Evolutionary conservation across 345 rosid species (phyloP).

Genomic region (Nephelium lappaceum): DNA sequence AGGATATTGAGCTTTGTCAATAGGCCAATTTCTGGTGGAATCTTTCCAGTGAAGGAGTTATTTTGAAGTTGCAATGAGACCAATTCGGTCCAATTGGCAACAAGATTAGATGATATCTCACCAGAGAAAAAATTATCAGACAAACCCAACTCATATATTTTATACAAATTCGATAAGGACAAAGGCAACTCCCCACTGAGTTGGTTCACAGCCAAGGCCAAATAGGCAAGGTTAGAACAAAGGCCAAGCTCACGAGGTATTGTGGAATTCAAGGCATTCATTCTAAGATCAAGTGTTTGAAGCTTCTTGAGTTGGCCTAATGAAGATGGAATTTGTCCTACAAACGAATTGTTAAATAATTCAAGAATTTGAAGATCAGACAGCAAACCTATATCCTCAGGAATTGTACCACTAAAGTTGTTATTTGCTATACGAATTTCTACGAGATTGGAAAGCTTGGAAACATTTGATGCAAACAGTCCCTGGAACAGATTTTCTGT

Average conservation of each 20-base stretch:
- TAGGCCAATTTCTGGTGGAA: constrained; percentile 52
- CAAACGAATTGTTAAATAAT: constrained; percentile 43
- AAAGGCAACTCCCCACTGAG: constrained; percentile 53
- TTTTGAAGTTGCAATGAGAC: constrained; percentile 51
- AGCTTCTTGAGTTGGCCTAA: constrained; percentile 55
- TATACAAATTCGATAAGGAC: constrained; percentile 51
- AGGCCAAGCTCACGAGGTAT: constrained; percentile 61
- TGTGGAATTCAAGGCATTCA: constrained; percentile 46
- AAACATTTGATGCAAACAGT: constrained; percentile 41
- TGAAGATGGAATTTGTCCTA: constrained; percentile 56
- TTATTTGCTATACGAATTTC: constrained; percentile 2
- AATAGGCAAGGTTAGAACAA: constrained; percentile 51
- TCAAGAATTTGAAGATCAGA: constrained; percentile 46
- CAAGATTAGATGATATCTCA: constrained; percentile 43
- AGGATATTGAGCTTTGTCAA: constrained; percentile 37
- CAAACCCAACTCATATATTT: constrained; percentile 37
- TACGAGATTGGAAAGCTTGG: constrained; percentile 45
- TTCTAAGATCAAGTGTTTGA: constrained; percentile 37
- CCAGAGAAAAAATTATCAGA: constrained; percentile 48
- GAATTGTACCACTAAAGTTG: constrained; percentile 45
- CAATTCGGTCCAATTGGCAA: constrained; percentile 54
- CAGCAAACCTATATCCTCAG: constrained; percentile 40
- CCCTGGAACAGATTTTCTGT: constrained; percentile 43
- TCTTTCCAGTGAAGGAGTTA: constrained; percentile 46
- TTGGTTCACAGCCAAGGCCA: constrained; percentile 57